Percentiles rank a stretch among this genome's conserved stretches.
Conservation (phyloP, 106 monocot genomes). For the Apostasia shenzhenica region DNA sequence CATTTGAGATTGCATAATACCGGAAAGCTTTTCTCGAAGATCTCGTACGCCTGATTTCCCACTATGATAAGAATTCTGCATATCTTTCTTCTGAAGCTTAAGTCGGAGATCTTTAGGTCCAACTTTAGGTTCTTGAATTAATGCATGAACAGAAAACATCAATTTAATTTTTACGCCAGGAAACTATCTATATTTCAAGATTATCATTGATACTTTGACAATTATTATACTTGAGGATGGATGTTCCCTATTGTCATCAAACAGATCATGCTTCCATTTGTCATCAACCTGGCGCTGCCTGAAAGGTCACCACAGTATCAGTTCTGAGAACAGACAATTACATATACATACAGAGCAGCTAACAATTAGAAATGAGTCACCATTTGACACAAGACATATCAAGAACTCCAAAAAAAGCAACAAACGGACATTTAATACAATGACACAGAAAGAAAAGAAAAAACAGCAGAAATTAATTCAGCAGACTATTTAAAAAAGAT, state of each 20-base stretch:
- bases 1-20: slow-evolving; percentile 30
- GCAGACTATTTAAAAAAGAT: too few species aligned
- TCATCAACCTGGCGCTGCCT: slow-evolving; percentile 77
- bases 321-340: too few species aligned
- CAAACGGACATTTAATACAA: too few species aligned
- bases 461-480: too few species aligned
- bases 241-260: slow-evolving; percentile 34
- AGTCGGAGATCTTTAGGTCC: slow-evolving; percentile 50
- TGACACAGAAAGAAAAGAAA: too few species aligned
- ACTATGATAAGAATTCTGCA: slow-evolving; percentile 27
- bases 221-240: slow-evolving; percentile 50
- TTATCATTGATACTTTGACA: not conserved
- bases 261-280: slow-evolving; percentile 95
- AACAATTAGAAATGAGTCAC: too few species aligned
- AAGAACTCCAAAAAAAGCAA: too few species aligned
- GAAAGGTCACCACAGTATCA: not conserved
- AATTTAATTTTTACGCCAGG: slow-evolving; percentile 12
- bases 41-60: slow-evolving; percentile 42
- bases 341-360: too few species aligned
- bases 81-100: slow-evolving; percentile 52
- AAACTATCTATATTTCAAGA: slow-evolving; percentile 1
- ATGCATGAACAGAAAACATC: slow-evolving; percentile 12
- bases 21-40: slow-evolving; percentile 81
- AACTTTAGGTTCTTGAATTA: slow-evolving; percentile 28
- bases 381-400: too few species aligned